Base-by-base conservation (phyloP, 805 yeast genomes). In the Sugiyamaella boreocaroliniensis region DNA sequence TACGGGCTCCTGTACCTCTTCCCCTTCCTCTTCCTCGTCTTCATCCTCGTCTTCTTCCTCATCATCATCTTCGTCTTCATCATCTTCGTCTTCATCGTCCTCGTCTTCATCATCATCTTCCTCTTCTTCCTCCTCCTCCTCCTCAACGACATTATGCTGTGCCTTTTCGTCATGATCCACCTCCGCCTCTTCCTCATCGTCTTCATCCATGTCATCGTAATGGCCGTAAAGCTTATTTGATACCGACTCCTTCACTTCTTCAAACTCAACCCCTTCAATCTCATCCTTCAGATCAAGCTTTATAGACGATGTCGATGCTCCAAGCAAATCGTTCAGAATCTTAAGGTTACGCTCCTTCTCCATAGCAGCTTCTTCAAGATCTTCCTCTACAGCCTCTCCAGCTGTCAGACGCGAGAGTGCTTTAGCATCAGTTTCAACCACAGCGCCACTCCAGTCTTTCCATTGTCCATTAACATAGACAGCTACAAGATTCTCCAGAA, bases 391-490 rank as follows among this genome's bases (percentile, higher is more conserved):
- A 3, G 37, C 26, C 19, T 51, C 55, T 1, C 43, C 45, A 26
- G 20, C 22, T 63, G 67, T 54, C 59, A 75, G 64, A 11, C 37
- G 37, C 12, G 37, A 32, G 37, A 32, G n/a, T 3, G 12, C n/a
- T 9, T 9, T 32, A 11, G 37, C n/a, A 32, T 32, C 37, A 50
- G 81, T 75, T 63, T 90, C 97, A 16, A 90, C 77, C 11, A 88
- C 77, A 64, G 87, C 95, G 47, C 83, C 86, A 55, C 79, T 81
- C 5, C 89, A 89, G 66, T 86, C 87, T 59, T 77, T 77, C 97
- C 97, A 89, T 45, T 76, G 77, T 0, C 85, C 86, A 55, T 83
- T 78, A 9, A 68, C 71, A 64, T 79, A 90, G 50, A 73, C 72
- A 68, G 74, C 78, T 0, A 84, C 86, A 58, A 89, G 72, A 59